Conservation (phyloP, 2,329 filamentous ascomycete genomes). For the Davidsoniella neocaledoniae region DNA sequence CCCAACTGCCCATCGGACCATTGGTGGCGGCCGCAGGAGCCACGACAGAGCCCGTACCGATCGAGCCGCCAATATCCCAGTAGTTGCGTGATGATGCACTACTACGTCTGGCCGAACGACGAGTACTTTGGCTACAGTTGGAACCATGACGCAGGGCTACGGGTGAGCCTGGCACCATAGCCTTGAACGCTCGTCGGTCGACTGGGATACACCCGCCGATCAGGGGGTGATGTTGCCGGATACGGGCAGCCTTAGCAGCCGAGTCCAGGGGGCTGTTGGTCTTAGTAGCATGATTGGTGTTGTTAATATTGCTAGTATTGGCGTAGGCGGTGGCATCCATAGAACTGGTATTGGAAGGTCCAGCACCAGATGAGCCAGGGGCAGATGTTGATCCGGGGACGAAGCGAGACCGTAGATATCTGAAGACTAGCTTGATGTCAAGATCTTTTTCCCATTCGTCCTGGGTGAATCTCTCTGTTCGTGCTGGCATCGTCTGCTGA, state of each 20-base stretch:
- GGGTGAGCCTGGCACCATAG: conserved; percentile 31
- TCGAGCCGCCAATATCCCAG: conserved; percentile 75
- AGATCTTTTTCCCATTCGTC: conserved; percentile 92
- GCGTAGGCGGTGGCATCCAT: no score
- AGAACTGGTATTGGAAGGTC: conserved; percentile 19
- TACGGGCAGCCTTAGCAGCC: conserved; percentile 63
- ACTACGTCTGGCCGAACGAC: conserved; percentile 50
- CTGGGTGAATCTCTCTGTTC: conserved; percentile 32
- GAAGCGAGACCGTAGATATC: conserved; percentile 66
- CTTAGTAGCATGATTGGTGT: neutral
- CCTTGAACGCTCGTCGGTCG: conserved; percentile 41
- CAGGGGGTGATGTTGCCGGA: conserved; percentile 78
- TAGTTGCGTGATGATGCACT: conserved; percentile 67
- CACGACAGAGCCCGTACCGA: conserved; percentile 59
- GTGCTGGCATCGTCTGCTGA: neutral
- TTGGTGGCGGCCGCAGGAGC: conserved; percentile 23
- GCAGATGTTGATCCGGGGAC: conserved; percentile 27
- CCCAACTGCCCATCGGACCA: conserved; percentile 61
- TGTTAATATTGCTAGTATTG: no score
- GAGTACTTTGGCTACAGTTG: conserved; percentile 78
- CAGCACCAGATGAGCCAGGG: conserved; percentile 26
- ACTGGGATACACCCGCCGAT: conserved; percentile 42
- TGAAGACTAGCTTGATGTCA: conserved; percentile 81
- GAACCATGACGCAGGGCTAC: conserved; percentile 32
- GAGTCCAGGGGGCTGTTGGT: conserved; percentile 42